Percentiles rank a stretch among this genome's conserved stretches.
phyloP scores from a whole-genome alignment of 148 eudicot species.

The Vaccinium corymbosum region DNA sequence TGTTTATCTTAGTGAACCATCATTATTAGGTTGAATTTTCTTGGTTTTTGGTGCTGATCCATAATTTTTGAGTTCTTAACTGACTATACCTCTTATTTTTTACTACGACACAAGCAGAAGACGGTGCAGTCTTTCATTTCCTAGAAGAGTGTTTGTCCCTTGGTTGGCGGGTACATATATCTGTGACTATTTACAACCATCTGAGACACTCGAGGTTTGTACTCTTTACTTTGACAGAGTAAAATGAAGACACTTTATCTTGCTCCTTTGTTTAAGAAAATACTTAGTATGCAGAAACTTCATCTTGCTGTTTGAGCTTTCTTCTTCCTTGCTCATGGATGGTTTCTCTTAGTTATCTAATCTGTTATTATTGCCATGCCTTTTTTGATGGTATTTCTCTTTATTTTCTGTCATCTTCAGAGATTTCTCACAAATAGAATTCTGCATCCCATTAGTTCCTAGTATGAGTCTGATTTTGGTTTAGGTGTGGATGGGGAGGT shows the following conservation, averaged over 20 bases:
- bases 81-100: slow-evolving; percentile 15
- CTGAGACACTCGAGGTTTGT: slow-evolving; percentile 83
- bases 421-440: background rate
- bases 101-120: slow-evolving; percentile 39
- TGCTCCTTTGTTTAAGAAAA: background rate
- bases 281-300: background rate
- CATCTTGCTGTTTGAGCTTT: background rate
- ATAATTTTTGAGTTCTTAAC: slow-evolving; percentile 5
- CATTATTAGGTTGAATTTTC: background rate
- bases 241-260: background rate
- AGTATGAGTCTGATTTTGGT: background rate
- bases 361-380: background rate
- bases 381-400: background rate
- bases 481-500: background rate
- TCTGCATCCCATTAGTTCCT: background rate
- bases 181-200: slow-evolving; percentile 76
- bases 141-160: slow-evolving; percentile 84
- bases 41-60: background rate
- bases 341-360: background rate
- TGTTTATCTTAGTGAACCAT: background rate
- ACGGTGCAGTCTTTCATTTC: slow-evolving; percentile 60
- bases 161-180: slow-evolving; percentile 71
- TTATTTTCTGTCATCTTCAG: background rate
- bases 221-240: background rate
- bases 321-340: background rate